A percentile compares a stretch with the other conserved stretches of the same genome.
Evolutionary conservation across 805 yeast genomes (phyloP).

Genomic region (Saitoella complicata): DNA sequence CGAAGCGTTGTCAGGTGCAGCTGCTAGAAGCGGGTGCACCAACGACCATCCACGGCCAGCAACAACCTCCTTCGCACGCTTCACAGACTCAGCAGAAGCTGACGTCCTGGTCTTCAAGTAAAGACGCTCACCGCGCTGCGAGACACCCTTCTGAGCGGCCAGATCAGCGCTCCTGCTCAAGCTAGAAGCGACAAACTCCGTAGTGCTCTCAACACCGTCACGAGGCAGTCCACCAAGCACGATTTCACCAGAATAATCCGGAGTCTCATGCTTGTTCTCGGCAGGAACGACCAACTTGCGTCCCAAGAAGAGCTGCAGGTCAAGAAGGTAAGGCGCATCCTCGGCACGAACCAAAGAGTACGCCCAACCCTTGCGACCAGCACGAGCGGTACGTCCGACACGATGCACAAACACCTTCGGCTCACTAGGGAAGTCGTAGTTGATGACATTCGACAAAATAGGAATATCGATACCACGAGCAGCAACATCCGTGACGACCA

Average conservation of each 20-base stretch:
- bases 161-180: conserved; percentile 54
- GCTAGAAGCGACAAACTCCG: conserved; percentile 53
- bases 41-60: conserved; percentile 39
- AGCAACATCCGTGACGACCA: conserved; percentile 95
- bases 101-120: conserved; percentile 72
- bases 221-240: conserved; percentile 78
- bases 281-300: conserved; percentile 53
- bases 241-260: conserved; percentile 52
- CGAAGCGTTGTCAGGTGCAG: conserved; percentile 25
- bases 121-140: conserved; percentile 74
- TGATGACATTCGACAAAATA: conserved; percentile 82
- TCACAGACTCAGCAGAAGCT: conserved; percentile 75
- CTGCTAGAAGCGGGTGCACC: conserved; percentile 4
- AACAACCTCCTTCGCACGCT: conserved; percentile 64
- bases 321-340: conserved; percentile 80
- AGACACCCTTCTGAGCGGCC: conserved; percentile 45
- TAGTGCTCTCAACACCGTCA: conserved; percentile 45
- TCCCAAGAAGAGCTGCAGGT: conserved; percentile 78
- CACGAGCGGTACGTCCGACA: conserved; percentile 99
- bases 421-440: conserved; percentile 77
- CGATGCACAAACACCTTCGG: conserved; percentile 91
- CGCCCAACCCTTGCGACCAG: conserved; percentile 97
- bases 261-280: conserved; percentile 7
- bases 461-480: conserved; percentile 62
- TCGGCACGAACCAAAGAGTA: conserved; percentile 71